Conservation (phyloP, 1,139 yeast genomes). For the Magnusiomyces tetraspermus region DNA sequence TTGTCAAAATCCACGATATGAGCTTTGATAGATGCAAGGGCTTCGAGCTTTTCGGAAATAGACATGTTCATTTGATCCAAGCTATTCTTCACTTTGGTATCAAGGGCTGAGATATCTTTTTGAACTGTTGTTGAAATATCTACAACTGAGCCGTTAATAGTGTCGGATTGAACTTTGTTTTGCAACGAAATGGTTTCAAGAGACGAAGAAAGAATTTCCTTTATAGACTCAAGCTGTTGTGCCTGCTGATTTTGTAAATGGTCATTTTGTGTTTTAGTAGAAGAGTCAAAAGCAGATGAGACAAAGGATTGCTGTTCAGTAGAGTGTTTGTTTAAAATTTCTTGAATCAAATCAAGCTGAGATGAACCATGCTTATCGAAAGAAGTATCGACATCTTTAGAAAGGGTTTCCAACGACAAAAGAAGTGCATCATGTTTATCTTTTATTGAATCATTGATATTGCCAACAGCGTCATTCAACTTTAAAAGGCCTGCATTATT, state of each 20-base stretch:
- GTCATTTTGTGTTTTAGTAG: not conserved
- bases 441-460: not conserved
- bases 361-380: not conserved
- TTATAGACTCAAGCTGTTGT: not conserved
- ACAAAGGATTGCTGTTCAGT: not conserved
- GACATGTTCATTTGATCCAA: not conserved
- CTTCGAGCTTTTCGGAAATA: not conserved
- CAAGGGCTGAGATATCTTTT: slow-evolving; percentile 1
- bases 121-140: not conserved
- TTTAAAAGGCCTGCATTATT: not conserved
- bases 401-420: not conserved
- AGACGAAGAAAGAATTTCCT: not conserved
- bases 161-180: not conserved
- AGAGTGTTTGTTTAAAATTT: not conserved
- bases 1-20: not conserved
- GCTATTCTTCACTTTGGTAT: not conserved
- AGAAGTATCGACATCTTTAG: not conserved
- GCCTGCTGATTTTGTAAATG: not conserved
- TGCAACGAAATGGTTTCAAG: not conserved
- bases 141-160: not conserved
- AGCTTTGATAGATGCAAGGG: not conserved
- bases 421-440: not conserved
- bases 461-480: not conserved
- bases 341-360: not conserved
- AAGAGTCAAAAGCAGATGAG: not conserved